These are phyloP conservation scores for Peniophora sp. DNA, from an alignment of 1,284 basidiomycete species.

Conservation along the genomic window DNA sequence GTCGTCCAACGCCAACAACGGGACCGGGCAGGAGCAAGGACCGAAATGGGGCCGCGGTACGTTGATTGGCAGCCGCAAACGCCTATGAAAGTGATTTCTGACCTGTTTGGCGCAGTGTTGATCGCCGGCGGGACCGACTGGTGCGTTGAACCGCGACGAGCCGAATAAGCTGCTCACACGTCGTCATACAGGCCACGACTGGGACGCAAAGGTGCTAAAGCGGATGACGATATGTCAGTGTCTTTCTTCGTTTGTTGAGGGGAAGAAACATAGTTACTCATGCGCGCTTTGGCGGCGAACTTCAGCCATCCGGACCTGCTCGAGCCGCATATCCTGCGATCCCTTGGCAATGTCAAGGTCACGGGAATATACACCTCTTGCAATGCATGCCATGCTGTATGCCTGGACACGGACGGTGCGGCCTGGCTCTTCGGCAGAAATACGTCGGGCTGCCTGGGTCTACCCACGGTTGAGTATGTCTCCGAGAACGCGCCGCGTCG, in stretches of 20 bases:
- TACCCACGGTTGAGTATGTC: slow-evolving; percentile 45
- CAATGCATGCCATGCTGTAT: slow-evolving; percentile 68
- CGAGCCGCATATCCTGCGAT: slow-evolving; percentile 83
- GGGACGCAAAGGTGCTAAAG: slow-evolving; percentile 51
- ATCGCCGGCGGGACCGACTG: slow-evolving; percentile 84
- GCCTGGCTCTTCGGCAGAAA: slow-evolving; percentile 88
- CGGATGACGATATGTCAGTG: slow-evolving; percentile 31
- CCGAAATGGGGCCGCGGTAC: not conserved
- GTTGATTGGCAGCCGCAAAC: not conserved
- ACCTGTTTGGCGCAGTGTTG: slow-evolving; percentile 44
- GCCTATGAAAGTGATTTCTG: not conserved
- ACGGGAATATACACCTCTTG: slow-evolving; percentile 69
- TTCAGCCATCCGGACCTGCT: slow-evolving; percentile 63
- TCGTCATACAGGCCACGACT: slow-evolving; percentile 46
- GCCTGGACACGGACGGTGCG: slow-evolving; percentile 65
- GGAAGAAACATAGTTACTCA: not conserved
- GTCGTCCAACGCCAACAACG: not conserved
- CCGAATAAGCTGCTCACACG: slow-evolving; percentile 2
- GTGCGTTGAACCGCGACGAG: slow-evolving; percentile 32
- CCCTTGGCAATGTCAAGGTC: slow-evolving; percentile 73
- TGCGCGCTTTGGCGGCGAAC: slow-evolving; percentile 5
- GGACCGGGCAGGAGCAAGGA: not conserved
- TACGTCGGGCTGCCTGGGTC: slow-evolving; percentile 50
- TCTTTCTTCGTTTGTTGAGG: not conserved
- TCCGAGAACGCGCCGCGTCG: slow-evolving; percentile 67